Evolutionary conservation across 1,139 yeast species (phyloP).

Genomic region (Lodderomyces jiufengensis): DNA sequence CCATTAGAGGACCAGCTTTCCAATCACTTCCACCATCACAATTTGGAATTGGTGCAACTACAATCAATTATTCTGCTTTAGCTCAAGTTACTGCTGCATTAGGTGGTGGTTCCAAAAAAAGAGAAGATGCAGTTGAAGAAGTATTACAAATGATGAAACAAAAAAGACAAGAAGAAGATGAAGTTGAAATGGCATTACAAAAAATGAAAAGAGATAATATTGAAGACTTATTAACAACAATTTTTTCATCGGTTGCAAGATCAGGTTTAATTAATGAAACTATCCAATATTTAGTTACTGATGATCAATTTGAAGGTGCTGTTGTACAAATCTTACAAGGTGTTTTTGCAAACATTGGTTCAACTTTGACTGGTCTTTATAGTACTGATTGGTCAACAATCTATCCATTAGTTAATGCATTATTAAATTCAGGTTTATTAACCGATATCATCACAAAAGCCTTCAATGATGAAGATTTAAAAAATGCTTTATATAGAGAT

Average conservation of each 20-base stretch:
- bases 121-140: constrained; percentile 6
- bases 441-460: constrained; percentile 25
- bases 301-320: constrained; percentile 26
- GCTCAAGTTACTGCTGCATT: constrained; percentile 11
- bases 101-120: constrained; percentile 6
- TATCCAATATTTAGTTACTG: constrained; percentile 23
- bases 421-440: constrained; percentile 26
- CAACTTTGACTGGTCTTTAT: constrained; percentile 15
- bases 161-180: constrained; percentile 11
- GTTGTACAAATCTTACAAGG: constrained; percentile 25
- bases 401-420: constrained; percentile 21
- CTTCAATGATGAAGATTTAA: constrained; percentile 23
- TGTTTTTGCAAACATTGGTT: constrained; percentile 21
- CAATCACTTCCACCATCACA: constrained; percentile 12
- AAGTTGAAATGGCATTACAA: constrained; percentile 8
- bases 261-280: constrained; percentile 30
- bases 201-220: constrained; percentile 30
- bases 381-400: constrained; percentile 19
- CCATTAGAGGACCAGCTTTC: constrained; percentile 13
- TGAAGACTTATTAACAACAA: constrained; percentile 32
- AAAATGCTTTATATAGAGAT: constrained; percentile 17
- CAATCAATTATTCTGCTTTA: constrained; percentile 12
- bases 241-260: constrained; percentile 26
- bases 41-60: constrained; percentile 10
- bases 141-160: constrained; percentile 5